Base-by-base conservation (phyloP, 2,329 filamentous ascomycete genomes). In the Penicillium vulpinum region DNA sequence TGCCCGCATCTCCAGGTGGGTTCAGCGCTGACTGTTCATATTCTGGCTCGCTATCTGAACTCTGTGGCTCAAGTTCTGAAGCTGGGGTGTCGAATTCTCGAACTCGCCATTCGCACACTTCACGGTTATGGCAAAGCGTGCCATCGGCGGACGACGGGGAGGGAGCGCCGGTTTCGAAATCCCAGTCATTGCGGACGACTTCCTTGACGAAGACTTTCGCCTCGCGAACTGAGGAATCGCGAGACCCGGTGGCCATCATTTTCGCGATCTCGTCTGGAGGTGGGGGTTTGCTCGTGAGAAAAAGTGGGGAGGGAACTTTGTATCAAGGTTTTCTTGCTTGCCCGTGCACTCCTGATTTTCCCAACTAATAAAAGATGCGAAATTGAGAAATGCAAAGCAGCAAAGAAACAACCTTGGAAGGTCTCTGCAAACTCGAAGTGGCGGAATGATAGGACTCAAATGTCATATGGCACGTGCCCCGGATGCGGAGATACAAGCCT, bases 111-210 rank as follows among this genome's bases (percentile, higher is more conserved):
- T 72, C 70, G 7, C 57, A 50, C 8, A 74, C 66, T 38, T 69
- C 63, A 21, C 67, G 68, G 40, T 67, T 60, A 24, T 66, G 63
- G 47, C 51, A 55, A 41, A 66, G 65, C 26, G 52, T 59, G 16
- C 51, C 57, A 46, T 47, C 52, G 28, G 57, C 58, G 16, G 64
- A 55, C 31, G 64, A 62, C 11, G 68, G 60, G 18, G 62, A 55
- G 31, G 65, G 54, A 44, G 63, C 50, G 2, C 66, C 65, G 33
- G 65, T 59, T 8, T 73, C 66, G 52, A 72, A 77, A 39, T 66
- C 63, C 77, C 77, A 79, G 67, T 78, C 76, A 57, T 75, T 73
- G 26, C 75, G 73, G 24, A 78, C 69, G 18, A 75, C 67, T 21
- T 74, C 67, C 43, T 70, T 73, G 47, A 79, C 66, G 48, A 76